These are phyloP conservation scores for Rhamnella rubrinervis DNA, from an alignment of 331 rosid genomes.

Conservation along the genomic window DNA sequence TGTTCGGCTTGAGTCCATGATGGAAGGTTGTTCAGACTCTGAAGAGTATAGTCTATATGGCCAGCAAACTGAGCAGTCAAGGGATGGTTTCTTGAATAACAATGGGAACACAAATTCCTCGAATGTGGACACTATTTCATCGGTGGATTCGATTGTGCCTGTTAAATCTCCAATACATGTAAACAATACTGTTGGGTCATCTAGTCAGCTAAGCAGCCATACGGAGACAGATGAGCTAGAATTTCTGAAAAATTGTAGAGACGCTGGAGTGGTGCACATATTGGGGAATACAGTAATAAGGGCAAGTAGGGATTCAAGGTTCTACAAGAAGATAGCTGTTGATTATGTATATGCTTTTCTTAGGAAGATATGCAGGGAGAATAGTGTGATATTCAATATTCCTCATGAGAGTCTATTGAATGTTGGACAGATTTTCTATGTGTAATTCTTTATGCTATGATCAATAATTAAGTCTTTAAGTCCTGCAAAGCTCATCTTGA, in stretches of 20 bases:
- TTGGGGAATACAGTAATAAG: slow-evolving; percentile 88
- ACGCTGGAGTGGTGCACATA: slow-evolving; percentile 97
- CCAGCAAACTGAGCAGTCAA: slow-evolving; percentile 56
- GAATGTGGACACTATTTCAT: slow-evolving; percentile 47
- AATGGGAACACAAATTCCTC: slow-evolving; percentile 44
- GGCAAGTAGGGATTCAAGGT: slow-evolving; percentile 85
- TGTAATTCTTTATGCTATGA: slow-evolving; percentile 30
- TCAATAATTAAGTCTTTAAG: too few relatives aligned
- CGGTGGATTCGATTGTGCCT: slow-evolving; percentile 74
- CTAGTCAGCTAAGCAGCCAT: slow-evolving; percentile 55
- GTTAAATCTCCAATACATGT: slow-evolving; percentile 47
- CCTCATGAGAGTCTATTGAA: slow-evolving; percentile 96
- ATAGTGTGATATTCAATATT: slow-evolving; percentile 91
- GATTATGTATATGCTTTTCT: slow-evolving; percentile 93
- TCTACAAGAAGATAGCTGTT: slow-evolving; percentile 88
- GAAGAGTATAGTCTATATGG: slow-evolving; percentile 79
- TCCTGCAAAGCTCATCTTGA: too few relatives aligned
- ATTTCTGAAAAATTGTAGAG: slow-evolving; percentile 74
- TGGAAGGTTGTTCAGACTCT: slow-evolving; percentile 99
- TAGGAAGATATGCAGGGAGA: slow-evolving; percentile 95
- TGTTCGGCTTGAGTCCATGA: slow-evolving; percentile 87
- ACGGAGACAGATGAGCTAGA: slow-evolving; percentile 76
- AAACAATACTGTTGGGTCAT: slow-evolving; percentile 47
- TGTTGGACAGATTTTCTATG: slow-evolving; percentile 92
- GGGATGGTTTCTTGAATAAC: slow-evolving; percentile 46